These are phyloP conservation scores for Gracilaria caudata DNA, from an alignment of 23 red algal species.

Conservation along the genomic window DNA sequence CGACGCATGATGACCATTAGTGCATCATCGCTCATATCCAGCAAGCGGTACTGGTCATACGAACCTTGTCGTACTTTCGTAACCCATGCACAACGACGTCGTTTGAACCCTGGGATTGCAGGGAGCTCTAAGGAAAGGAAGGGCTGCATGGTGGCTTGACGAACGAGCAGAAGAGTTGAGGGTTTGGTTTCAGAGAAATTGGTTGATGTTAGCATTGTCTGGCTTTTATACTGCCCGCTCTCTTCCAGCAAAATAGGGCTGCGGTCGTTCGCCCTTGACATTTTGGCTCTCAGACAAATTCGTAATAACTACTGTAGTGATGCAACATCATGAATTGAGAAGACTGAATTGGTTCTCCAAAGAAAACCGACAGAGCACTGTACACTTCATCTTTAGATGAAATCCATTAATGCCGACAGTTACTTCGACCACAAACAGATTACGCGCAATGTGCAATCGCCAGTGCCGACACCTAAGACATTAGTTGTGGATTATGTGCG, in stretches of 20 bases:
- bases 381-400: neutral
- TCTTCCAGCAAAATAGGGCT: too few relatives aligned
- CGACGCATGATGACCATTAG: slow-evolving; percentile 8
- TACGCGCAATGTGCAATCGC: too few relatives aligned
- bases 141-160: neutral
- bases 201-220: too few relatives aligned
- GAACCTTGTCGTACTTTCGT: neutral
- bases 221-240: too few relatives aligned
- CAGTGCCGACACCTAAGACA: neutral
- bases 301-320: neutral
- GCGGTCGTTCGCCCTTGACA: neutral
- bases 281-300: neutral
- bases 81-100: slow-evolving; percentile 1
- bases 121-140: neutral
- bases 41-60: neutral
- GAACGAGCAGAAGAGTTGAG: neutral
- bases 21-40: slow-evolving; percentile 29
- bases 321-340: neutral
- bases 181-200: too few relatives aligned
- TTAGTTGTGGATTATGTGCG: neutral
- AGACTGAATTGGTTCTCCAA: neutral
- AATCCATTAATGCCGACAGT: neutral
- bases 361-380: neutral
- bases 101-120: neutral
- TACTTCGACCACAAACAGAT: neutral